Percentiles rank a stretch among this genome's conserved stretches.
These are phyloP conservation scores for Carpinus viminea DNA, from an alignment of 306 rosid genomes.

Conservation along the genomic window DNA sequence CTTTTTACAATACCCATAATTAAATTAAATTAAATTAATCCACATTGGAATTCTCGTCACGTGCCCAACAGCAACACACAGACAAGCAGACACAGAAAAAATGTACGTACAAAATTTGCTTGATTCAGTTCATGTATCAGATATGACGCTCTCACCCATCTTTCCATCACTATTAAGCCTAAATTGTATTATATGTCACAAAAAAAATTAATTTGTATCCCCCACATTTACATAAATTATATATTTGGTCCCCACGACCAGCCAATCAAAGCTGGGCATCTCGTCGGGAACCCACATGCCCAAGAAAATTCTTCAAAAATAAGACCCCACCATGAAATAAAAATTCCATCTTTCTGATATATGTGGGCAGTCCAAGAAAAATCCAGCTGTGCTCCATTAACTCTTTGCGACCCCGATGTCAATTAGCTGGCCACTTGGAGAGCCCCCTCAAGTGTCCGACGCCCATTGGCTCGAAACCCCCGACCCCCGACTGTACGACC, in stretches of 20 bases:
- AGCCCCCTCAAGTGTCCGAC: constrained; percentile 28
- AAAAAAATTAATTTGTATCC: not conserved
- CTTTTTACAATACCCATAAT: no score
- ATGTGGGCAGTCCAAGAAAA: constrained; percentile 13
- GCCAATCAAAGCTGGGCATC: constrained; percentile 19
- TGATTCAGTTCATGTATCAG: no score
- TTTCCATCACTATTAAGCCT: no score
- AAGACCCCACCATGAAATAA: not conserved
- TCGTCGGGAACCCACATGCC: constrained; percentile 7
- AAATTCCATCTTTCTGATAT: constrained; percentile 5
- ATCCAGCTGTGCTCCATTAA: constrained; percentile 55
- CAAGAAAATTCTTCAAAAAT: not conserved
- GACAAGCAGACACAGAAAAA: no score
- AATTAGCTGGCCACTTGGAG: not conserved
- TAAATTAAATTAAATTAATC: no score
- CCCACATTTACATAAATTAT: constrained; percentile 22
- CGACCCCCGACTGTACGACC: constrained; percentile 45
- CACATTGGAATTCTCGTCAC: not conserved
- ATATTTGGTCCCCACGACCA: not conserved
- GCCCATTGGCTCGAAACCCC: constrained; percentile 47
- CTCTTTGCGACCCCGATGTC: not conserved
- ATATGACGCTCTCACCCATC: no score
- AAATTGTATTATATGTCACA: no score
- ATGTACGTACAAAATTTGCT: no score
- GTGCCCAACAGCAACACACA: no score